These are phyloP conservation scores for Mycena rebaudengoi DNA, from an alignment of 768 basidiomycete genomes.

Conservation along the genomic window DNA sequence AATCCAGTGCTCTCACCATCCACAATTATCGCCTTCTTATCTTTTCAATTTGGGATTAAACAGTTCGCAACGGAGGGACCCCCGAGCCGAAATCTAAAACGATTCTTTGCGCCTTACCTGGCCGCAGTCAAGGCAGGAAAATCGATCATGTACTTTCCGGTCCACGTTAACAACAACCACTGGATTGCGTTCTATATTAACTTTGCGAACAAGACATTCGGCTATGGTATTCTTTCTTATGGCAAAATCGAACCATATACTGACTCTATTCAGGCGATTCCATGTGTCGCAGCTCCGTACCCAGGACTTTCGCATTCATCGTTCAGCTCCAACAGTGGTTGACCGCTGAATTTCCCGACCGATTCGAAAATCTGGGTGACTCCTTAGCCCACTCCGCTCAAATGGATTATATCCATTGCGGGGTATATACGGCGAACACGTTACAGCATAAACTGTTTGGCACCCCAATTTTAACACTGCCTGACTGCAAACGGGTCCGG, in stretches of 20 bases:
- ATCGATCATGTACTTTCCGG: slow-evolving; percentile 18
- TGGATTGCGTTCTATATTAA: slow-evolving; percentile 30
- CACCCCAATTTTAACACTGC: not conserved
- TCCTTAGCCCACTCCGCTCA: not conserved
- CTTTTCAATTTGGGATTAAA: not conserved
- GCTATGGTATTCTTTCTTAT: slow-evolving; percentile 12
- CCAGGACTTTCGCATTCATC: not conserved
- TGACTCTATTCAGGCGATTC: not conserved
- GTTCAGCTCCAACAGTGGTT: not conserved
- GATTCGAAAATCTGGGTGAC: not conserved
- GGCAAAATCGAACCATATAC: not conserved
- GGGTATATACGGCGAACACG: not conserved
- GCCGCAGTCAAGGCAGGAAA: not conserved
- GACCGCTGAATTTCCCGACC: not conserved
- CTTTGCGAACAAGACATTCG: slow-evolving; percentile 17
- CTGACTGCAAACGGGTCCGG: not conserved
- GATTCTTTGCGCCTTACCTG: not conserved
- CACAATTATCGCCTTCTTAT: not conserved
- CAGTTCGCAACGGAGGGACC: not conserved
- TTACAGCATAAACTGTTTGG: not conserved
- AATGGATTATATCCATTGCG: not conserved
- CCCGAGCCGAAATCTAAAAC: not conserved
- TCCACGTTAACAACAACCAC: slow-evolving; percentile 29
- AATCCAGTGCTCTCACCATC: not conserved
- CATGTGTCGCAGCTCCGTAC: not conserved